Evolutionary conservation across 257 asterid species (phyloP).

Genomic region (Fraxinus americana): DNA sequence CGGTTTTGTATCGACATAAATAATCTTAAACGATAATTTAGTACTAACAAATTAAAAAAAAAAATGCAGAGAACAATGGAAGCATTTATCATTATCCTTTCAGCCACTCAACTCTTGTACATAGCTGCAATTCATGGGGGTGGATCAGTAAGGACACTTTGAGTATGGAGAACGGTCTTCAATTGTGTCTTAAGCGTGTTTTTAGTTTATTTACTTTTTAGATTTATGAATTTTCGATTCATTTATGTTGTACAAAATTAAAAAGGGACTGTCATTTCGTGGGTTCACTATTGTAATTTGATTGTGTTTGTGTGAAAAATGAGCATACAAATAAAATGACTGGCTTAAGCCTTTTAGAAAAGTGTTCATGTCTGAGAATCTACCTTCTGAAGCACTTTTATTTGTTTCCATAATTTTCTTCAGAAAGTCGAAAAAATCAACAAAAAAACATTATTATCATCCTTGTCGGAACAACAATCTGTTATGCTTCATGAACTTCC

Average conservation of each 20-base stretch:
- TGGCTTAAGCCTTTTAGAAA: background rate
- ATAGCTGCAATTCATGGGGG: constrained; percentile 73
- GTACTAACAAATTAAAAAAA: background rate
- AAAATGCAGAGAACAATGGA: constrained; percentile 81
- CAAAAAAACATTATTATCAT: background rate
- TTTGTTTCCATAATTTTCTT: background rate
- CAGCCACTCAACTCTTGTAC: constrained; percentile 74
- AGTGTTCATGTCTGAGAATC: background rate
- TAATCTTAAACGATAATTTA: background rate
- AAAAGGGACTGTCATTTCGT: constrained; percentile 9
- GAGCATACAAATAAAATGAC: background rate
- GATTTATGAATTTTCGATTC: background rate
- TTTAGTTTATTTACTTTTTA: background rate
- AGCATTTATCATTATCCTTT: constrained; percentile 80
- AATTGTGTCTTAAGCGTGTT: constrained; percentile 7
- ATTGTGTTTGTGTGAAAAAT: constrained; percentile 24
- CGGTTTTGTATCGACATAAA: background rate
- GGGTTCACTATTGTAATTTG: constrained; percentile 20
- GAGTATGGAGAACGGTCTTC: background rate
- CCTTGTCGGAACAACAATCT: background rate
- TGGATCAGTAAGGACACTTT: constrained; percentile 48
- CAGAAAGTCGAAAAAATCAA: too few species aligned
- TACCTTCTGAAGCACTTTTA: background rate
- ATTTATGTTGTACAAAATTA: constrained; percentile 22
- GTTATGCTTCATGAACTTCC: background rate